Percentiles rank a stretch among this genome's conserved stretches.
phyloP scores from a whole-genome alignment of 2,329 filamentous ascomycete species.

The Coleophoma crateriformis region DNA sequence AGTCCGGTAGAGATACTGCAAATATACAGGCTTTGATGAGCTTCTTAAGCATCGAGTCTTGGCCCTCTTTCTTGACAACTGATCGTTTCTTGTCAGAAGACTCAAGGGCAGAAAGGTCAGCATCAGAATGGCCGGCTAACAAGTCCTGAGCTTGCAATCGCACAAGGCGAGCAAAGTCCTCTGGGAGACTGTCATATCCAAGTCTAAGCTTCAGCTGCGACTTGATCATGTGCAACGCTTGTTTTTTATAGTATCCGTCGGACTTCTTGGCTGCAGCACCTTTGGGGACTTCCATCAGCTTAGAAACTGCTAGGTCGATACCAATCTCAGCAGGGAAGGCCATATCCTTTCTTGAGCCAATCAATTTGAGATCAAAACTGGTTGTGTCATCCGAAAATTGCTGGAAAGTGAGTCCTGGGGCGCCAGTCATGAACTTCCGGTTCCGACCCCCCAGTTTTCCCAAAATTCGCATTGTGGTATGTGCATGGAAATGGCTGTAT shows the following conservation, averaged over 20 bases:
- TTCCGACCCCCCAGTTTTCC: slow-evolving; percentile 95
- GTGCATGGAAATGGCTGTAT: slow-evolving; percentile 95
- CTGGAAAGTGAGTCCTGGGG: slow-evolving; percentile 77
- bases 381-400: slow-evolving; percentile 81
- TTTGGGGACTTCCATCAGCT: slow-evolving; percentile 76
- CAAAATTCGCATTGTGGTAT: slow-evolving; percentile 95
- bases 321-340: slow-evolving; percentile 84
- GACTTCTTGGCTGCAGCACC: slow-evolving; percentile 42
- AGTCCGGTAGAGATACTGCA: slow-evolving; percentile 74
- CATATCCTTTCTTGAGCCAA: slow-evolving; percentile 83
- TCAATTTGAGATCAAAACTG: slow-evolving; percentile 82
- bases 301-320: slow-evolving; percentile 82
- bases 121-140: slow-evolving; percentile 64
- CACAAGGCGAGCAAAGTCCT: slow-evolving; percentile 80
- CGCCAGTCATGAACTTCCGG: slow-evolving; percentile 88
- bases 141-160: slow-evolving; percentile 88
- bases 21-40: slow-evolving; percentile 86
- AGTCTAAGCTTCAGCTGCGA: slow-evolving; percentile 87
- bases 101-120: slow-evolving; percentile 65
- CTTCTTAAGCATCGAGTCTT: slow-evolving; percentile 78
- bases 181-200: slow-evolving; percentile 79
- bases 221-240: slow-evolving; percentile 83
- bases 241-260: slow-evolving; percentile 86
- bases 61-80: slow-evolving; percentile 77
- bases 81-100: slow-evolving; percentile 76